Conservation (phyloP, 306 rosid genomes). For the Carpinus viminea region DNA sequence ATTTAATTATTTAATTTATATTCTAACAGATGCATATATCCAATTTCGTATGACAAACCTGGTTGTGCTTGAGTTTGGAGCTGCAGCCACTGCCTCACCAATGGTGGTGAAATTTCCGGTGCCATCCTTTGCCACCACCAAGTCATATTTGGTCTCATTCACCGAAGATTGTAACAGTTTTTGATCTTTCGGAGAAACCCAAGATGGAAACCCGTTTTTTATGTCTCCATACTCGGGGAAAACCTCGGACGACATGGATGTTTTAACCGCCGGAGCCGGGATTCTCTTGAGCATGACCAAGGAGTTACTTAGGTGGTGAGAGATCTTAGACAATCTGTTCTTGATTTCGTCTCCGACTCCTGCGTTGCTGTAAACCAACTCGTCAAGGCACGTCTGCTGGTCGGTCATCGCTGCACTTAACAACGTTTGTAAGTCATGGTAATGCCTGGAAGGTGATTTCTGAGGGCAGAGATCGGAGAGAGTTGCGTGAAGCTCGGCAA, state of each 20-base stretch:
- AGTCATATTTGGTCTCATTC: constrained; percentile 47
- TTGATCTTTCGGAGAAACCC: constrained; percentile 57
- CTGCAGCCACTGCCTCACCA: constrained; percentile 61
- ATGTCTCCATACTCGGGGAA: constrained; percentile 57
- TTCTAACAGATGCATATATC: background rate
- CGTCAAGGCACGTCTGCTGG: constrained; percentile 79
- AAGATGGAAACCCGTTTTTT: constrained; percentile 57
- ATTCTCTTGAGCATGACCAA: constrained; percentile 70
- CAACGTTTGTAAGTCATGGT: constrained; percentile 49
- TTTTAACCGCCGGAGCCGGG: constrained; percentile 22
- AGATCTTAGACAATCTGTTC: constrained; percentile 34
- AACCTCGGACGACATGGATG: constrained; percentile 17
- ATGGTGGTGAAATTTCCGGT: constrained; percentile 71
- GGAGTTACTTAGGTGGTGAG: constrained; percentile 63
- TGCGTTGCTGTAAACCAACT: constrained; percentile 42
- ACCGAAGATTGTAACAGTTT: constrained; percentile 50
- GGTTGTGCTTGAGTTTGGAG: constrained; percentile 81
- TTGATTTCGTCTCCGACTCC: constrained; percentile 38
- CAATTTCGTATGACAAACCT: constrained; percentile 39
- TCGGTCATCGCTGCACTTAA: constrained; percentile 89
- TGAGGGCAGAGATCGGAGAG: constrained; percentile 41
- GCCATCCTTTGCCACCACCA: constrained; percentile 86
- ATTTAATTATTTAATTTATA: no score
- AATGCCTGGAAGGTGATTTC: constrained; percentile 19
- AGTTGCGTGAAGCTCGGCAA: constrained; percentile 44